Conservation (phyloP, 768 basidiomycete species). For the Russula abietina region DNA sequence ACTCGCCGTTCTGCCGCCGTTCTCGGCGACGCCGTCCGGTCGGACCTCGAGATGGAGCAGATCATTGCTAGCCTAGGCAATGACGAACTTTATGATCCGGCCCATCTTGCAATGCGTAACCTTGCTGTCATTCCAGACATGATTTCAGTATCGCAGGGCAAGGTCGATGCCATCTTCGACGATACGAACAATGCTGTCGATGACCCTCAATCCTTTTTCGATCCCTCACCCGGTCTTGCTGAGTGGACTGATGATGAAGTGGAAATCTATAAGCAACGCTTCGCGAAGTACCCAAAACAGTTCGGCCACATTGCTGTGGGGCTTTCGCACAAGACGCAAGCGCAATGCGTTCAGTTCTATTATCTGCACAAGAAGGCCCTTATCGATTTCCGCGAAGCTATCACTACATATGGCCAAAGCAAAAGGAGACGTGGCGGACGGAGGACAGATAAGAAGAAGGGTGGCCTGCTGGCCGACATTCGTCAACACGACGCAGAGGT, state of each 20-base stretch:
- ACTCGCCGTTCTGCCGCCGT: constrained; percentile 67
- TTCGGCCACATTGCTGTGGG: constrained; percentile 86
- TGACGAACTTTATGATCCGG: constrained; percentile 90
- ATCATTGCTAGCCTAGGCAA: constrained; percentile 91
- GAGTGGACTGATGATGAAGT: constrained; percentile 89
- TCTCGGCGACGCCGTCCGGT: constrained; percentile 83
- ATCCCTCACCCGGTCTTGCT: constrained; percentile 62
- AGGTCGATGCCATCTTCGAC: constrained; percentile 62
- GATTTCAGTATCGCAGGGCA: constrained; percentile 61
- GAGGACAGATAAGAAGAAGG: constrained; percentile 65
- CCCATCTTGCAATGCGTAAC: constrained; percentile 77
- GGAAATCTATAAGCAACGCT: constrained; percentile 70
- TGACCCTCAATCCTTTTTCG: constrained; percentile 73
- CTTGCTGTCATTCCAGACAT: constrained; percentile 88
- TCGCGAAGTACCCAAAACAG: constrained; percentile 83
- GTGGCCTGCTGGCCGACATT: constrained; percentile 76
- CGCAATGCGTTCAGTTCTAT: constrained; percentile 90
- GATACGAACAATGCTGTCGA: constrained; percentile 80
- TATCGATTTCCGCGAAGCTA: constrained; percentile 78
- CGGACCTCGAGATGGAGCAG: constrained; percentile 95
- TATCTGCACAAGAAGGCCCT: constrained; percentile 88
- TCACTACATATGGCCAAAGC: constrained; percentile 60
- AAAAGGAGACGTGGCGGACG: constrained; percentile 53
- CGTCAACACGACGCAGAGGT: constrained; percentile 59
- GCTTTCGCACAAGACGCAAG: constrained; percentile 76